Base-by-base conservation (phyloP, 345 rosid genomes). In the Murraya koenigii region DNA sequence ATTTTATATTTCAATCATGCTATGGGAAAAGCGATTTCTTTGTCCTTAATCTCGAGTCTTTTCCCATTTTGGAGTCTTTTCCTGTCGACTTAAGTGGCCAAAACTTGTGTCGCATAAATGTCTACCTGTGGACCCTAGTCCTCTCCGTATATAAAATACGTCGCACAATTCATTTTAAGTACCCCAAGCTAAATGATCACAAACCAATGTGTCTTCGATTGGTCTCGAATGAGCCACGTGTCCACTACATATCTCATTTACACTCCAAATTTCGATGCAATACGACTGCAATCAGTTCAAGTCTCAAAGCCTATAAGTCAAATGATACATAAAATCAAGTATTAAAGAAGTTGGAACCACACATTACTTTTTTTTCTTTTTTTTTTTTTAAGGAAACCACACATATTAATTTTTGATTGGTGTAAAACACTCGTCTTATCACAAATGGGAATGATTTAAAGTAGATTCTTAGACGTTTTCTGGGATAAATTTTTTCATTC, bases 21-120 rank as follows among this genome's bases (percentile, higher is more conserved):
- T 20, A 28, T 13, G 14, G 10, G 0, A 38, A 79, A 76, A 81
- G 84, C 52, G 72, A 69, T 81, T n/a, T 59, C 23, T 76, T 65
- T 81, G 82, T 76, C 87, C 4, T 61, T 41, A 74, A 59, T 69
- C 52, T 58, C 1, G 7, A n/a, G 55, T 22, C 63, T 19, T 26
- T 32, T n/a, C n/a, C n/a, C n/a, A n/a, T n/a, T n/a, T n/a, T n/a
- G n/a, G n/a, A n/a, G n/a, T n/a, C n/a, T n/a, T 25, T 23, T 30
- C 28, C 33, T 10, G 8, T 10, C 58, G 25, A 14, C 15, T 33
- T 11, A 33, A 8, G 49, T 7, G 35, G 25, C 9, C 32, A 41
- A 10, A 62, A 38, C 54, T 0, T 11, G 47, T 41, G 0, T 3
- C 10, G 49, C 3, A 44, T 3, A 41, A 30, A 41, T 41, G 10